phyloP scores from a whole-genome alignment of 2,329 filamentous ascomycete species.

The Thielaviopsis musarum region DNA sequence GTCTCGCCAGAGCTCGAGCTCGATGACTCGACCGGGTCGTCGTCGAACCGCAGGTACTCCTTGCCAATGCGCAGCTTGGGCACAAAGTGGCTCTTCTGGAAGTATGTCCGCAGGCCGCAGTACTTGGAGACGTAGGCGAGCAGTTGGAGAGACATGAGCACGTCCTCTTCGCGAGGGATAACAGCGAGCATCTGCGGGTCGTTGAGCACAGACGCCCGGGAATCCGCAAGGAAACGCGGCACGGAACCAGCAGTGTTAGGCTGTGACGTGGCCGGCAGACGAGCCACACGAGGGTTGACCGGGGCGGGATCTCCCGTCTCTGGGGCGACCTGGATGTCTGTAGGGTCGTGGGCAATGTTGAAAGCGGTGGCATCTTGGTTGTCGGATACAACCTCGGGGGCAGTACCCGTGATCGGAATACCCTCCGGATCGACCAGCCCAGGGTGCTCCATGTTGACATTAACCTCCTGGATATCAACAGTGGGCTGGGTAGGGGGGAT shows the following conservation, averaged over 20 bases:
- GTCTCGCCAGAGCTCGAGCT: not conserved
- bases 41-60: slow-evolving; percentile 66
- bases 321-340: slow-evolving; percentile 67
- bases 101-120: slow-evolving; percentile 87
- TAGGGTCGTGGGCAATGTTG: slow-evolving; percentile 77
- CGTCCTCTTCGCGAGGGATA: slow-evolving; percentile 94
- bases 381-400: slow-evolving; percentile 64
- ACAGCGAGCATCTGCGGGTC: slow-evolving; percentile 64
- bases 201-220: slow-evolving; percentile 39
- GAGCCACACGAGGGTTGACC: slow-evolving; percentile 26
- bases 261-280: slow-evolving; percentile 6
- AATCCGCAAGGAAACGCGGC: slow-evolving; percentile 64
- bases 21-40: slow-evolving; percentile 24
- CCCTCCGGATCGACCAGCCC: slow-evolving; percentile 24
- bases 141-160: slow-evolving; percentile 92
- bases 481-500: slow-evolving; percentile 44
- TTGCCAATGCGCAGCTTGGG: slow-evolving; percentile 79
- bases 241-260: slow-evolving; percentile 43
- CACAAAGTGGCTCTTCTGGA: slow-evolving; percentile 86
- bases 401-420: slow-evolving; percentile 57
- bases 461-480: slow-evolving; percentile 56
- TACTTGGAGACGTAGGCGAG: slow-evolving; percentile 98
- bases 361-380: slow-evolving; percentile 80
- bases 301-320: slow-evolving; percentile 48
- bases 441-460: slow-evolving; percentile 62